Evolutionary conservation across 2,329 filamentous ascomycete genomes (phyloP).

Genomic region (Pseudogymnoascus sp.): DNA sequence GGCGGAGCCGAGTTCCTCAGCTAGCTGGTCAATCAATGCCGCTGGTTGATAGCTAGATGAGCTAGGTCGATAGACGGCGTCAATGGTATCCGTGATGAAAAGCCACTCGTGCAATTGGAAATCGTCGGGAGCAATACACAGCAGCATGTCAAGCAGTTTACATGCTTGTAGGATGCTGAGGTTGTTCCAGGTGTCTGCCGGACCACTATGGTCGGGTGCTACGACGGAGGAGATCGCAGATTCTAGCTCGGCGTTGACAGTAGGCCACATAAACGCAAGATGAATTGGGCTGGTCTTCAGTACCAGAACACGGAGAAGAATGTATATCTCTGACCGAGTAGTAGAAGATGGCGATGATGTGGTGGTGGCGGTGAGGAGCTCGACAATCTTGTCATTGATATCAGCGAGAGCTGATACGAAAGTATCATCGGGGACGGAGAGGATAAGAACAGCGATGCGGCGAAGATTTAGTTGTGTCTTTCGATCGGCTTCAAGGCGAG

Average conservation of each 20-base stretch:
- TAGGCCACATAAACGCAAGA: constrained; percentile 79
- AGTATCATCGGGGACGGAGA: constrained; percentile 69
- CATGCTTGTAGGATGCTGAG: constrained; percentile 78
- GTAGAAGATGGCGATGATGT: constrained; percentile 87
- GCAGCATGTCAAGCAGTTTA: constrained; percentile 84
- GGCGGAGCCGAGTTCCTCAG: constrained; percentile 55
- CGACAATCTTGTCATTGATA: constrained; percentile 76
- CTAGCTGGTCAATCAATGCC: constrained; percentile 77
- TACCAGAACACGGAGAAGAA: constrained; percentile 75
- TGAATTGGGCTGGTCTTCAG: constrained; percentile 74
- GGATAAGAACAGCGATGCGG: constrained; percentile 69
- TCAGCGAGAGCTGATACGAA: constrained; percentile 68
- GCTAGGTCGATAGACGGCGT: constrained; percentile 78
- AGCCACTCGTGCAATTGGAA: constrained; percentile 99
- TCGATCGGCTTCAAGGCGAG: constrained; percentile 87
- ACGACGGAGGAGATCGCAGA: constrained; percentile 69
- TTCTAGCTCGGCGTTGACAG: constrained; percentile 80
- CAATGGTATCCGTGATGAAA: constrained; percentile 93
- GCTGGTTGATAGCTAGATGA: constrained; percentile 52
- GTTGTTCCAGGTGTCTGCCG: constrained; percentile 68
- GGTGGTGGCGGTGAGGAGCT: constrained; percentile 74
- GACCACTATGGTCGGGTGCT: constrained; percentile 53
- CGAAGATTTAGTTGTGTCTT: constrained; percentile 86
- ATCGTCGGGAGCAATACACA: constrained; percentile 82
- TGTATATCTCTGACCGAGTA: constrained; percentile 82